Base-by-base conservation (phyloP, 345 rosid genomes). In the Pugionium dolabratum region DNA sequence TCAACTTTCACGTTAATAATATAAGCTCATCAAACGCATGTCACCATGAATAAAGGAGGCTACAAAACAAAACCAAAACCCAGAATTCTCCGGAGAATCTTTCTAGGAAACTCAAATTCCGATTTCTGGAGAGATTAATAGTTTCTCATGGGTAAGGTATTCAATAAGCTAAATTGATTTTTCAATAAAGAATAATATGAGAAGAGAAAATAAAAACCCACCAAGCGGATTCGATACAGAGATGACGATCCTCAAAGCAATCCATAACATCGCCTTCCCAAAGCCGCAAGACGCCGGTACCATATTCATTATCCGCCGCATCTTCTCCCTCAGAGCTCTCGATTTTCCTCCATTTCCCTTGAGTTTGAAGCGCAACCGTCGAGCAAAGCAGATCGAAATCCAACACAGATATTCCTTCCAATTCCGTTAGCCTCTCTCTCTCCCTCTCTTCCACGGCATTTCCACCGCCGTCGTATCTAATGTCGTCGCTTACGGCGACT, bases 221-320 rank as follows among this genome's bases (percentile, higher is more conserved):
- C 98, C 94, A 90, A 50, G 85, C 59, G 35, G 98, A 86, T 83
- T 93, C 81, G 49, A 85, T 69, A 65, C 96, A 90, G 62, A 90
- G 57, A 32, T 81, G 89, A 73, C 86, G 90, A 79, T 93, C 89
- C 37, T 88, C 89, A 44, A 84, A 77, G 80, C 86, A 88, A 75
- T 84, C 96, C 56, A 85, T 83, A 18, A 88, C 83, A 64, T 83
- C 90, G 40, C 96, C 96, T 82, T 93, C 98, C 98, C 98, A 93
- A 86, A 93, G 79, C 77, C 98, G 83, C 1, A 90, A 85, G 53
- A 86, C 96, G 32, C 86, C 88, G 5, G 88, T 88, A 36, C 78
- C 67, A 43, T 78, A 82, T 2, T 76, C 93, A 7, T 70, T 86
- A 8, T 74, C 73, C 9, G 5, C 66, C 6, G 6, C 68, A 2